These are phyloP conservation scores for Tuctoria greenei DNA, from an alignment of 176 grass and related monocot genomes.

Conservation along the genomic window DNA sequence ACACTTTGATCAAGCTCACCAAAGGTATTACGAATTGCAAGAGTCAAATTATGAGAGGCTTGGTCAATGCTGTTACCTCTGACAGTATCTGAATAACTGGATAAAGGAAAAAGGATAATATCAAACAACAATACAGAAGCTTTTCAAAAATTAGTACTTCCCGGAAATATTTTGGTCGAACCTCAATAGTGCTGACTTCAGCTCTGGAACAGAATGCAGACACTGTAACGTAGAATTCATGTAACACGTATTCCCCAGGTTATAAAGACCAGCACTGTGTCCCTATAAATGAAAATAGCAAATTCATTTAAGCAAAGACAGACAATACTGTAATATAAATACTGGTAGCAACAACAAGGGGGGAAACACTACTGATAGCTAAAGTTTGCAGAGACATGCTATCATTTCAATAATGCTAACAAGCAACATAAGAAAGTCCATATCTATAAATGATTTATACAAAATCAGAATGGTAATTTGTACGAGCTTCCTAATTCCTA, in stretches of 20 bases:
- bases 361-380: not conserved
- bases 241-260: conserved; percentile 98
- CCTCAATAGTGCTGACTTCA: conserved; percentile 94
- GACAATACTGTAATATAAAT: not conserved
- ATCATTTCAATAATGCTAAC: conserved; percentile 20
- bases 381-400: not conserved
- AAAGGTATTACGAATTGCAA: conserved; percentile 94
- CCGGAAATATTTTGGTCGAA: conserved; percentile 12
- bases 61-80: conserved; percentile 84
- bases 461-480: not conserved
- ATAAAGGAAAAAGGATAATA: conserved; percentile 27
- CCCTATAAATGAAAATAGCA: conserved; percentile 55
- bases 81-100: conserved; percentile 80
- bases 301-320: conserved; percentile 19
- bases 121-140: conserved; percentile 18
- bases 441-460: conserved; percentile 1
- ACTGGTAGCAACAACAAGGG: not conserved
- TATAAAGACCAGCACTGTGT: conserved; percentile 94
- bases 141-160: conserved; percentile 16
- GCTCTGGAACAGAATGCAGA: conserved; percentile 94
- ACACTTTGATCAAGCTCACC: conserved; percentile 83
- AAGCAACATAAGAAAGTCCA: not conserved
- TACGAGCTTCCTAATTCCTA: not conserved
- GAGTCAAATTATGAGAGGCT: conserved; percentile 83
- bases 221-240: conserved; percentile 99